Conservation (phyloP, 768 basidiomycete species). For the Mycena sanguinolenta region DNA sequence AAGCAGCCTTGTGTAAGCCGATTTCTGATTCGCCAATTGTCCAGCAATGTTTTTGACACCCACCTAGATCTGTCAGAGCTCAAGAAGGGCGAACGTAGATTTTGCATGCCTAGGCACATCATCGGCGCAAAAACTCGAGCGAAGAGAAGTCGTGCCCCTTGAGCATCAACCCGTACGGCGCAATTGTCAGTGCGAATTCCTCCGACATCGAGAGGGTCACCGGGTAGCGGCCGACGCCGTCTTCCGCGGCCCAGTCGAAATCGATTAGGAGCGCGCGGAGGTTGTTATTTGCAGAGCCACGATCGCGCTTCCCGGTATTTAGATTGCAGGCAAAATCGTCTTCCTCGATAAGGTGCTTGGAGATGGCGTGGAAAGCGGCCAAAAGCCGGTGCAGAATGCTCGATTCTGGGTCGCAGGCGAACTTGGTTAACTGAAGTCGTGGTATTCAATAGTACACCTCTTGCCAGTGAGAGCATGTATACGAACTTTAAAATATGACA, state of each 20-base stretch:
- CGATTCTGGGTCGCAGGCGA: not conserved
- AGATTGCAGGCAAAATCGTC: too few relatives aligned
- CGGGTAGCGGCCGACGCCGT: constrained; percentile 21
- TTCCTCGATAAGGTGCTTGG: not conserved
- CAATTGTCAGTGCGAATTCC: constrained; percentile 3
- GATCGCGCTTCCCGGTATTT: too few relatives aligned
- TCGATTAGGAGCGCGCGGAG: constrained; percentile 7
- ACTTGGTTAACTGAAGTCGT: constrained; percentile 2
- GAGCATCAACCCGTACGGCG: constrained; percentile 5
- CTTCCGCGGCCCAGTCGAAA: constrained; percentile 13
- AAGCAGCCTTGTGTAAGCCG: too few relatives aligned
- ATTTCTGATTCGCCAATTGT: too few relatives aligned
- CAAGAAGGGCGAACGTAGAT: too few relatives aligned
- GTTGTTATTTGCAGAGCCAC: too few relatives aligned
- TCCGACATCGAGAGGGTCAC: constrained; percentile 8
- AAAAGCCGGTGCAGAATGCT: constrained; percentile 10
- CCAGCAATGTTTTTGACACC: too few relatives aligned
- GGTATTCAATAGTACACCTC: too few relatives aligned
- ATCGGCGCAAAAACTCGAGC: too few relatives aligned
- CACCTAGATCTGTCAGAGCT: too few relatives aligned
- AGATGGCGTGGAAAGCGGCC: not conserved
- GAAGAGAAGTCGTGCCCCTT: constrained; percentile 13
- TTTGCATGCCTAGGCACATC: too few relatives aligned
- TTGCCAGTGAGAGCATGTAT: constrained; percentile 16
- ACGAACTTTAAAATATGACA: constrained; percentile 20